Base-by-base conservation (phyloP, 805 yeast species). In the Pichia manshurica region DNA sequence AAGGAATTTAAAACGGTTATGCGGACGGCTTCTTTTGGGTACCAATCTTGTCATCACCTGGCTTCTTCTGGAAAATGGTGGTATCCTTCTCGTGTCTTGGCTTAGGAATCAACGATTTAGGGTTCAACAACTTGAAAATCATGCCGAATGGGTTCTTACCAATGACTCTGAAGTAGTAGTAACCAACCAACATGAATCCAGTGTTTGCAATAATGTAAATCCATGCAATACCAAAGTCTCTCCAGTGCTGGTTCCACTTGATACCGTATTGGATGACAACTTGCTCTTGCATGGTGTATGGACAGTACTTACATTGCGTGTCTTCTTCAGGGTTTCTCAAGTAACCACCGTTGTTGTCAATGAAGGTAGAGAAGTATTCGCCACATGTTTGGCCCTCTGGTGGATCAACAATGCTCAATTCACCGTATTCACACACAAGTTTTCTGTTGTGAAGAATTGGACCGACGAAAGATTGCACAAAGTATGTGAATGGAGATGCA, bases 401-500 rank as follows among this genome's bases (percentile, higher is more conserved):
- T 8, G 87, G 81, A 31, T 67, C 60, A 51, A 79, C 64, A 44
- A 66, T 64, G 28, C 75, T 71, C 58, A 75, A 67, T 57, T 84
- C 91, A 9, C 56, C 52, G 1, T 52, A 53, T 10, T 65, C 53
- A 61, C 90, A 84, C 9, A 49, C 57, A 12, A 85, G 81, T 31
- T 65, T 61, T 53, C 76, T 70, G 37, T 72, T 73, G 53, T 82
- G 82, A 45, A 74, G 70, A 25, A 62, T 65, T 31, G 67, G 71
- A 40, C 80, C 68, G 52, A 83, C 70, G 44, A 77, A 70, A 35
- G 55, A 56, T 52, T 78, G 81, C 49, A 87, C 69, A 60, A 83
- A 78, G 60, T 87, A 87, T 1, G 91, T 84, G 65, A 75, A 75
- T 15, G 85, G 95, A 20, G 87, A 81, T 20, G 72, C 73, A 54